Percentiles rank a stretch among this genome's conserved stretches.
These are phyloP conservation scores for Fusarium tuaranense DNA, from an alignment of 2,329 filamentous ascomycete species.

Conservation along the genomic window DNA sequence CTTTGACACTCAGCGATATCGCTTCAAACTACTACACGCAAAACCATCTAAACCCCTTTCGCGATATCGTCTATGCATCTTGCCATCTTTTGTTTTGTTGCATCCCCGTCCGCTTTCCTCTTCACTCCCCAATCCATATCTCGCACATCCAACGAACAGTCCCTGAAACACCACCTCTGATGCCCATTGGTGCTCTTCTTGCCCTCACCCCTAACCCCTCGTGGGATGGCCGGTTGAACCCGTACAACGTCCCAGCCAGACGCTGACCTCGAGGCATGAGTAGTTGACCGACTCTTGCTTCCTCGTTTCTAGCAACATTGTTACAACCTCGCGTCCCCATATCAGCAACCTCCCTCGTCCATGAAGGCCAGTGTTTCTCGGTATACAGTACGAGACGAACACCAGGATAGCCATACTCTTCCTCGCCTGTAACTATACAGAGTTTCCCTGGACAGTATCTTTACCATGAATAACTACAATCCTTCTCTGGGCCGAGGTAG, in stretches of 20 bases:
- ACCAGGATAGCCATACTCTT: neutral
- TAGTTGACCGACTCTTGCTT: neutral
- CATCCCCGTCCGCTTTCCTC: neutral
- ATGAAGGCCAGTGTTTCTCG: neutral
- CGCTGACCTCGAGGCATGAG: constrained; percentile 10
- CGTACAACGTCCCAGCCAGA: neutral
- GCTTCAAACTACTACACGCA: neutral
- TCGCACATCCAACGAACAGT: neutral
- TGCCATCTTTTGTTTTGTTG: neutral
- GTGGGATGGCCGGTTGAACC: neutral
- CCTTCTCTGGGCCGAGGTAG: constrained; percentile 6
- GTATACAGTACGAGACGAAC: constrained; percentile 6
- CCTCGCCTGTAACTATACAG: neutral
- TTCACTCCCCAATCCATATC: neutral
- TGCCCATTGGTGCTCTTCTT: neutral
- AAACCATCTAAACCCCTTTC: neutral
- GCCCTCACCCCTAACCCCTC: neutral
- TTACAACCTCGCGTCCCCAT: neutral
- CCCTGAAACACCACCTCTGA: neutral
- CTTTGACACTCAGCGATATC: neutral
- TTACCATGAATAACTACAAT: constrained; percentile 24
- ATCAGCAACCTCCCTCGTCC: neutral
- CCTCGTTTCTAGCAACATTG: neutral
- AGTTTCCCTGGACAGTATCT: neutral
- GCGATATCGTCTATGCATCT: neutral